Evolutionary conservation across 2,329 filamentous ascomycete species (phyloP).

Genomic region (Magnaporthiopsis poae): DNA sequence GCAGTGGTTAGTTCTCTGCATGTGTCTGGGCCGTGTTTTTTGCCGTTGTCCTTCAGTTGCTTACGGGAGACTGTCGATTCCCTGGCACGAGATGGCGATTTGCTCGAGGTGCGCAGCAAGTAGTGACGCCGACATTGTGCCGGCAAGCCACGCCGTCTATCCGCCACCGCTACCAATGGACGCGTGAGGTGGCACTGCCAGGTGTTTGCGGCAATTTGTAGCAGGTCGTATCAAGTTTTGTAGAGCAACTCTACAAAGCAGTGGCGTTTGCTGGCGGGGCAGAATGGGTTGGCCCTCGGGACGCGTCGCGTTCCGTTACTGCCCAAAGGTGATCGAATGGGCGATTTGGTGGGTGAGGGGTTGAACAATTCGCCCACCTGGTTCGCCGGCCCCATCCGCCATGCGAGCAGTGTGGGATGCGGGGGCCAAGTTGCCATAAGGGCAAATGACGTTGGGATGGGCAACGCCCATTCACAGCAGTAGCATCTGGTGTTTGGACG

Average conservation of each 20-base stretch:
- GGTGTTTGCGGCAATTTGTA: background rate
- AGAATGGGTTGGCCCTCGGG: background rate
- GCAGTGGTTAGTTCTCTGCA: background rate
- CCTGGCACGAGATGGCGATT: constrained; percentile 64
- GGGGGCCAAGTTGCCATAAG: background rate
- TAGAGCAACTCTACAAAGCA: background rate
- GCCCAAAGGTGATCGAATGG: background rate
- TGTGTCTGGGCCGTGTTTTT: background rate
- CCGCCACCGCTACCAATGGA: background rate
- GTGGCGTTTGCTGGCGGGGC: background rate
- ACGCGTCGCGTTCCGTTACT: background rate
- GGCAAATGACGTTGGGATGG: background rate
- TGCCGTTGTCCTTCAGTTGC: constrained; percentile 16
- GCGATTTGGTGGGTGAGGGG: background rate
- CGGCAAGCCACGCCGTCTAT: background rate
- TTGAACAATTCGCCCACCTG: background rate
- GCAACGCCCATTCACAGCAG: too few relatives aligned
- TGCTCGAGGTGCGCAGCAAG: constrained; percentile 65
- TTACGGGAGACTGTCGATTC: constrained; percentile 66
- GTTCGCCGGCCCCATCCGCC: background rate
- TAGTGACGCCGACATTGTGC: constrained; percentile 49
- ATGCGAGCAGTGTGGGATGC: background rate
- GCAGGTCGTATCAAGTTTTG: background rate
- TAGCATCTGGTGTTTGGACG: background rate
- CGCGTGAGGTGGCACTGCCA: background rate